Evolutionary conservation across 257 asterid species (phyloP).

Genomic region (Scutellaria barbata): DNA sequence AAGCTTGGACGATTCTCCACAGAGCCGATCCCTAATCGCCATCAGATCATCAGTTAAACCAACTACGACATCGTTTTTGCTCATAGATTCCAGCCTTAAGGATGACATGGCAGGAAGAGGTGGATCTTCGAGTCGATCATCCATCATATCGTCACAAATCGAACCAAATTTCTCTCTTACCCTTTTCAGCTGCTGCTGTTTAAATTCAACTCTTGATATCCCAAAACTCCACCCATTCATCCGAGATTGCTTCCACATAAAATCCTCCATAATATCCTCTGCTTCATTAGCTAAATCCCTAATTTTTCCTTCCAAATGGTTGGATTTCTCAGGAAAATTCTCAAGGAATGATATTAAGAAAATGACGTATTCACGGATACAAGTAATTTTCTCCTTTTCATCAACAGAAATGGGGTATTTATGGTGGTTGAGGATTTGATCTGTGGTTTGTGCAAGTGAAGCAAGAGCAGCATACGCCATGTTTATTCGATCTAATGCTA

Average conservation of each 20-base stretch:
- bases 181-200: neutral
- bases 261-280: neutral
- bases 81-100: neutral
- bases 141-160: neutral
- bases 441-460: conserved; percentile 26
- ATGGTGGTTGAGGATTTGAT: neutral
- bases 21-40: conserved; percentile 17
- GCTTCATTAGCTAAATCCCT: conserved; percentile 15
- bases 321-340: neutral
- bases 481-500: no score
- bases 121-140: neutral
- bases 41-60: conserved; percentile 14
- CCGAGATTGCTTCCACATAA: neutral
- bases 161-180: neutral
- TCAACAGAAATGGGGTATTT: neutral
- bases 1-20: conserved; percentile 21
- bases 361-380: neutral
- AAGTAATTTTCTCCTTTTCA: neutral
- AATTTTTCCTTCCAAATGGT: neutral
- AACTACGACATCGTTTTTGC: neutral
- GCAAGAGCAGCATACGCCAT: conserved; percentile 35
- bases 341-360: neutral
- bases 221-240: neutral
- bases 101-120: neutral
- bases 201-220: neutral